Evolutionary conservation across 768 basidiomycete genomes (phyloP), one percentile per base, ranked within the genome.

Genomic region (Mycena vitilis): DNA sequence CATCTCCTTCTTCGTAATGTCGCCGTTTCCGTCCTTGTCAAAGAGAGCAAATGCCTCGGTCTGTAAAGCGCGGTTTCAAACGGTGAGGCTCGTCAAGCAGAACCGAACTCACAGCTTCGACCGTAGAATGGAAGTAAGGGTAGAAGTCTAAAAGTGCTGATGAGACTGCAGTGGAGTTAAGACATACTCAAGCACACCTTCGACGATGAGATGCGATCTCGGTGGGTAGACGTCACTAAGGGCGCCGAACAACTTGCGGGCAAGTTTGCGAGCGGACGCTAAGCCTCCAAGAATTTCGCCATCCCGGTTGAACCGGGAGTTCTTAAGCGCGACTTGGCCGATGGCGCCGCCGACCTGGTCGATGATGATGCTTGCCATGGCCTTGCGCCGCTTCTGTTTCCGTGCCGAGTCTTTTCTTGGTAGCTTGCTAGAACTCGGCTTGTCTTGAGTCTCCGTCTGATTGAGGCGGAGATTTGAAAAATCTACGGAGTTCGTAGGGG

Each of bases 1-100:
- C 92, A 94, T 95, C 78, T 95, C 93, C 22, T 81, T 83, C 75
- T 89, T 93, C 3, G 83, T 85, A 54, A 94, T 91, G 71, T 94
- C 93, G 12, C 92, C 93, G 73, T 95, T 95, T n/a, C 85, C 89
- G 75, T 94, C 93, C 75, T 89, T 91, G 75, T 94, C 93, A 68
- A 94, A 94, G 8, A 93, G 69, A 15, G 81, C 79, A 70, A 94
- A 94, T 12, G 90, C 91, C 34, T 85, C 87, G 64, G 90, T 86
- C 88, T 92, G 74, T 63, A 49, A 60, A 36, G 22, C 4, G 23
- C 2, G 15, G 3, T 30, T 44, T 58, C 37, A 56, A n/a, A 63
- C 54, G 38, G 40, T 56, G 8, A 53, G 57, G 1, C 22, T 13
- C 16, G 8, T 22, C 4, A 37, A 61, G 4, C 1, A 9, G 15